Base-by-base conservation (phyloP, 176 grass and related monocot species). In the Cenchrus purpureus region DNA sequence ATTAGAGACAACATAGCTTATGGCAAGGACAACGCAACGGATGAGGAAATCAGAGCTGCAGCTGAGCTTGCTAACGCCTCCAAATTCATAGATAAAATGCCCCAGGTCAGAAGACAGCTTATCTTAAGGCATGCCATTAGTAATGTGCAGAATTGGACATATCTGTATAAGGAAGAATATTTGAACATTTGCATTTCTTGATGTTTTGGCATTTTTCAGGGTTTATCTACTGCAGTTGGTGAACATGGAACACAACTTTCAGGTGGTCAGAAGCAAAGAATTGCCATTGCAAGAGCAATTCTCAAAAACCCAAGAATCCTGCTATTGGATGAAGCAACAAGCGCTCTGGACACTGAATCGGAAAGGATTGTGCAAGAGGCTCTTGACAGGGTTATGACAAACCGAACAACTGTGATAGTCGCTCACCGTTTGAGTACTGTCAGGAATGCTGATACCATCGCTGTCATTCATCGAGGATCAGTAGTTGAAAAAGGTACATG, bases 11-110 rank as follows among this genome's bases (percentile, higher is more conserved):
- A 97, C 79, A 94, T 97, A 78, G 83, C 86, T 15, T 97, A 97
- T 83, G 94, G 92, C 73, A 94, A 90, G 68, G 88, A 89, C 10
- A 73, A 87, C 40, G 94, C 86, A 4, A 88, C 92, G 3, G 40
- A 87, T 72, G 77, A 94, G 61, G 90, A 92, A 44, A 94, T 94
- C 71, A 92, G 77, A 90, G 80, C 73, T 72, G 88, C 92, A 14
- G 77, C 88, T 59, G 92, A 97, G 42, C 88, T 97, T 62, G 95
- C 92, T 42, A 97, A 94, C 65, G 95, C 95, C 69, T 85, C 86
- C 66, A 94, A 90, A 72, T 94, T 97, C 86, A 97, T 97, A 45
- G 92, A 97, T 80, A 94, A 94, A 94, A 83, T 97, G 90, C 90
- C 95, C 40, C 83, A 94, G 91, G 95, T 97, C 62, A 61, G 74